Conservation (phyloP, 2,329 filamentous ascomycete species). For the Furcasterigmium sp. region DNA sequence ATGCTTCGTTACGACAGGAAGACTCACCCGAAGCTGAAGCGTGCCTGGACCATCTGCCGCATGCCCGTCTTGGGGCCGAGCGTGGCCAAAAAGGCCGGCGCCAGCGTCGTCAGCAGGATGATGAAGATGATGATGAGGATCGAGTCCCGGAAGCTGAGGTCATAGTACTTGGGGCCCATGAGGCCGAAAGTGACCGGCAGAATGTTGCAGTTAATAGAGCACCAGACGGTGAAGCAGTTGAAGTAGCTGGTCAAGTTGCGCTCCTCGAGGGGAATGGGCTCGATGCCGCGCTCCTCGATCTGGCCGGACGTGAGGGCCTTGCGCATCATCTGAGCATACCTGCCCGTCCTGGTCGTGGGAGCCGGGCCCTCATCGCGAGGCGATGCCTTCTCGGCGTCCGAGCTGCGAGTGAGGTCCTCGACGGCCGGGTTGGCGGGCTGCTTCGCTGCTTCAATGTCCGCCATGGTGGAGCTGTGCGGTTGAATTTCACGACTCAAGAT, state of each 20-base stretch:
- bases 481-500: no score
- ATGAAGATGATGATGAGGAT: constrained; percentile 60
- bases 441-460: constrained; percentile 4
- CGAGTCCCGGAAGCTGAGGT: constrained; percentile 49
- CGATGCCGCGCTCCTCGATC: constrained; percentile 38
- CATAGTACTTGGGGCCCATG: constrained; percentile 51
- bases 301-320: constrained; percentile 12
- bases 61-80: constrained; percentile 58
- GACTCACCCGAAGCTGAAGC: constrained; percentile 54
- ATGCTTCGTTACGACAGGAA: no score
- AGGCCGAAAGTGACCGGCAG: constrained; percentile 56
- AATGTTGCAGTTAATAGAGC: constrained; percentile 42
- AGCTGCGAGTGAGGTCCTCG: neutral
- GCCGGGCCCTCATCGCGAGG: neutral
- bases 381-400: neutral
- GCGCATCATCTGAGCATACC: neutral
- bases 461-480: constrained; percentile 1
- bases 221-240: constrained; percentile 44
- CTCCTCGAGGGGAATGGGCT: constrained; percentile 35
- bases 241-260: constrained; percentile 32
- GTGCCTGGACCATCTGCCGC: constrained; percentile 60
- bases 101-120: constrained; percentile 45
- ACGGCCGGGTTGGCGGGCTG: neutral
- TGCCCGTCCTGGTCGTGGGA: neutral
- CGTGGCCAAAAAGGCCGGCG: constrained; percentile 52